Evolutionary conservation across 768 basidiomycete genomes (phyloP), one percentile per base, ranked within the genome.

Genomic region (Trametes cingulata): DNA sequence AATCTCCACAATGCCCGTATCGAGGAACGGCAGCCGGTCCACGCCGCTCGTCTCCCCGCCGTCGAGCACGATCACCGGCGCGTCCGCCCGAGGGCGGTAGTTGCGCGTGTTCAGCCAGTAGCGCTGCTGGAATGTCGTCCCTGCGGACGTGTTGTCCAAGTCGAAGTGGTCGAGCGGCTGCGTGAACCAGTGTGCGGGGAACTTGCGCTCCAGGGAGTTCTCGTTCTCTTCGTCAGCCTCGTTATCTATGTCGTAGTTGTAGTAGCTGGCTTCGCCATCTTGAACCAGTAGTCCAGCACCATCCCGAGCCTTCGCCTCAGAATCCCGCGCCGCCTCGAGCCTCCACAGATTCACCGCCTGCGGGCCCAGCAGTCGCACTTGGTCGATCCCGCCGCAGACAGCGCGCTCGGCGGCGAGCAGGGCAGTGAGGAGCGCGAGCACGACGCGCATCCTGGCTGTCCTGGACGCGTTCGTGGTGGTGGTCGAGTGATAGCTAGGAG

Each of bases 11-110:
- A 98, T 95, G 1, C 95, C 72, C 22, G 72, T 72, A 67, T 76
- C 74, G 63, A 79, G 67, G 68, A 78, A 81, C 22, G 75, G 76
- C 43, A 79, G 56, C 42, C 85, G 65, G 40, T 89, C 83, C 72
- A 84, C 85, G 19, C 93, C 96, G 62, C 84, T 88, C 3, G 93
- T 96, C 75, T 98, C 96, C 15, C 96, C 96, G 0, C 93, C 93
- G 72, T 98, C 96, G 20, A 98, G 75, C 2, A 98, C 84, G 65
- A 93, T 88, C 20, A 98, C 92, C 0, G 95, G 96, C 2, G 86
- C 90, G 43, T 86, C 85, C 2, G 80, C 74, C 6, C 86, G 80
- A 0, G 85, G 79, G 55, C 82, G 77, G 72, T 95, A 98, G 72
- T 92, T 86, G 35, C 90, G 82, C 19, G 84, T 83, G 69, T 88